Conservation (phyloP, 2,329 filamentous ascomycete species). For the Botrytis fabae region DNA sequence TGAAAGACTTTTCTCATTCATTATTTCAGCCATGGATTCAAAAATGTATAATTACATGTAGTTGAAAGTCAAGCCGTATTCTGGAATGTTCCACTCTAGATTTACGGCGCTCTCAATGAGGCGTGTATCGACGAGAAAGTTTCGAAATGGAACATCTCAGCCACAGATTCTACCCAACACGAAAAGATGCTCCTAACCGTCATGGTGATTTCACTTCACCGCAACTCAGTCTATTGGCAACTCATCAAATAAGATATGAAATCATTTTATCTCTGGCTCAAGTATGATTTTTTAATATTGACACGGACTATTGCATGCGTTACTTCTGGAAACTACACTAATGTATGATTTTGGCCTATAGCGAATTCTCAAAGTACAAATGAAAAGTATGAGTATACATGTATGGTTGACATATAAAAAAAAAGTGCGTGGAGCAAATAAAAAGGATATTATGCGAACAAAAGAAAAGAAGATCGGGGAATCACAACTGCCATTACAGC, state of each 20-base stretch:
- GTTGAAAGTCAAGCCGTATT: neutral
- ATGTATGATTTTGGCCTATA: neutral
- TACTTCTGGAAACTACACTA: neutral
- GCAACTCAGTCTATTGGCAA: neutral
- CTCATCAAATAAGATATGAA: neutral
- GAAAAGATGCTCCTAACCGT: neutral
- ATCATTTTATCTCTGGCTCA: neutral
- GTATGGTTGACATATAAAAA: neutral
- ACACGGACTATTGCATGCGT: neutral
- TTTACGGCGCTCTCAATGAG: neutral
- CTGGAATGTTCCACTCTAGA: neutral
- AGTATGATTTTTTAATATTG: neutral
- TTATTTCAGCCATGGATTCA: neutral
- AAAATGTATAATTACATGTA: neutral
- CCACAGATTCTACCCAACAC: neutral
- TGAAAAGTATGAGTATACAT: neutral
- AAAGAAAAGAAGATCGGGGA: neutral
- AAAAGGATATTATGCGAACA: neutral
- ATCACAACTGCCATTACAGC: neutral
- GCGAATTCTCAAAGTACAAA: neutral
- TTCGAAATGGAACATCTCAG: neutral
- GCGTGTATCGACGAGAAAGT: neutral
- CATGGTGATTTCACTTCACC: neutral
- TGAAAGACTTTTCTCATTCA: neutral
- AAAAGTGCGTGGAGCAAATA: neutral